Base-by-base conservation (phyloP, 768 basidiomycete genomes). In the Pholiota conissans region DNA sequence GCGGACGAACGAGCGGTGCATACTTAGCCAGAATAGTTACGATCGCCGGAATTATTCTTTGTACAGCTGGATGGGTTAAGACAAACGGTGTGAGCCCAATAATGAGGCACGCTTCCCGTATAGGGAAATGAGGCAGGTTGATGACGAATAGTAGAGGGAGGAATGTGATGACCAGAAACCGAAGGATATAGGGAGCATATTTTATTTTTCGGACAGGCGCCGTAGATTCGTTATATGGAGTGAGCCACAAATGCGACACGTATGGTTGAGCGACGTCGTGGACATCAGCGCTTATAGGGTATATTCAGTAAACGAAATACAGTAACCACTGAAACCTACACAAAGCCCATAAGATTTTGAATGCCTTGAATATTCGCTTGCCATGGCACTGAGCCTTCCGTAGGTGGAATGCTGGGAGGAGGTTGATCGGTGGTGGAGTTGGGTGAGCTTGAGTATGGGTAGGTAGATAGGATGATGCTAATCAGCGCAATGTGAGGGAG, bases 301-400 rank as follows among this genome's bases (percentile, higher is more conserved):
- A 20, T 3, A 9, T 24, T 64, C 13, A 59, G 27, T 24, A n/a
- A 24, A n/a, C 5, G 26, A 24, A 22, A 16, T 3, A 45, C 11
- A 28, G 10, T 30, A n/a, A 20, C 63, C 8, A 32, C 49, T 22
- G 53, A 42, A 28, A 53, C 90, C 61, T 71, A 93, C 90, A 87
- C 74, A 6, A 81, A 73, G 5, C 92, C 93, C 93, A 95, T 95
- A 28, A 95, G 81, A 62, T 95, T 95, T 68, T 95, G 94, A 27
- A 95, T 90, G 1, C 81, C 93, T 72, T 95, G 93, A 2, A 95
- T 74, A 61, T 95, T 96, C 14, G 90, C 88, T 59, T 89, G 87
- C 87, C 91, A 95, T 57, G 91, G 89, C 0, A 86, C 80, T 10
- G 84, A 83, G 3, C 86, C 88, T 64, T 93, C 90, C 3, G 79